phyloP scores from a whole-genome alignment of 352 stramenopile genomes.

The Globisporangium spiculum region DNA sequence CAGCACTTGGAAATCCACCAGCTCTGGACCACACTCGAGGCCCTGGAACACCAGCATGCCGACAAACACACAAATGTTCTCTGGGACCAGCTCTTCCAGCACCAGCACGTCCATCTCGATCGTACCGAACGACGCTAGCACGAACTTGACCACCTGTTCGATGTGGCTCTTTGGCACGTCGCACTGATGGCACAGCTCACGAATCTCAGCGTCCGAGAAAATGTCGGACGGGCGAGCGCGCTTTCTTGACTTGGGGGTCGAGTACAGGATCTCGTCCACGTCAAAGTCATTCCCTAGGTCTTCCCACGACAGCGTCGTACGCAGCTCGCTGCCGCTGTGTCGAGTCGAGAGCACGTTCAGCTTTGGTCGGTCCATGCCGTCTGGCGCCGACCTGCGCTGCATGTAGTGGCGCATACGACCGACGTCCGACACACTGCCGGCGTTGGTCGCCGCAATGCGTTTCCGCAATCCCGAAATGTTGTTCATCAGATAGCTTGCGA shows the following conservation, averaged over 20 bases:
- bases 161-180: conserved; percentile 40
- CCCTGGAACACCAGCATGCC: conserved; percentile 71
- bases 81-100: conserved; percentile 60
- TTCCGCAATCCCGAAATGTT: conserved; percentile 35
- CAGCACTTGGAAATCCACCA: conserved; percentile 53
- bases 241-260: conserved; percentile 46
- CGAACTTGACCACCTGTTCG: conserved; percentile 46
- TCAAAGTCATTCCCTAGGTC: conserved; percentile 33
- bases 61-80: conserved; percentile 64
- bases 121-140: conserved; percentile 58
- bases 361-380: conserved; percentile 34
- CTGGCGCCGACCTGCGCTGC: conserved; percentile 39
- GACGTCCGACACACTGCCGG: conserved; percentile 32
- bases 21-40: conserved; percentile 50
- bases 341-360: conserved; percentile 40
- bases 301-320: conserved; percentile 45
- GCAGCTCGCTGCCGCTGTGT: conserved; percentile 42
- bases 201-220: conserved; percentile 48
- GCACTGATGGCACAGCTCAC: conserved; percentile 45
- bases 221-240: conserved; percentile 40
- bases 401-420: conserved; percentile 41
- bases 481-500: conserved; percentile 45
- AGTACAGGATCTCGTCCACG: conserved; percentile 42
- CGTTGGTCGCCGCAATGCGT: conserved; percentile 19
- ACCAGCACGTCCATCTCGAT: conserved; percentile 64